Percentiles rank a stretch among this genome's conserved stretches.
phyloP scores from a whole-genome alignment of 352 stramenopile genomes.

The Phytophthora multivora region DNA sequence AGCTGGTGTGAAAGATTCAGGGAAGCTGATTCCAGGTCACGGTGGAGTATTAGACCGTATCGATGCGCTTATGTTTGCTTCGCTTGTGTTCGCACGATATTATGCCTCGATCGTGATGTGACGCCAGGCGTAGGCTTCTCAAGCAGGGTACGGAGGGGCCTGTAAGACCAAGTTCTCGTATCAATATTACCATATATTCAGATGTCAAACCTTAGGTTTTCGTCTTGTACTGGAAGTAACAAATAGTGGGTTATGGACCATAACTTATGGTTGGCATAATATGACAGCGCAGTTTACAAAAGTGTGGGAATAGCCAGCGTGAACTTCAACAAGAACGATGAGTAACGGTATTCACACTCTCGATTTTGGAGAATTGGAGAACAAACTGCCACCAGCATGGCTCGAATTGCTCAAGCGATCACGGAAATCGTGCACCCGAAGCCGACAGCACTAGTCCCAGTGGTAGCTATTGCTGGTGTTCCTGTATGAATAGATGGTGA shows the following conservation, averaged over 20 bases:
- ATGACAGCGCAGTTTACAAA: not conserved
- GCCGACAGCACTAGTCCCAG: constrained; percentile 64
- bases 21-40: constrained; percentile 95
- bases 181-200: constrained; percentile 13
- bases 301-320: constrained; percentile 26
- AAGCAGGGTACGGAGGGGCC: constrained; percentile 28
- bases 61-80: constrained; percentile 94
- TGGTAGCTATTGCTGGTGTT: constrained; percentile 39
- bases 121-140: constrained; percentile 30
- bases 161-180: constrained; percentile 6
- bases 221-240: no score
- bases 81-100: constrained; percentile 69
- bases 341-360: constrained; percentile 1
- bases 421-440: constrained; percentile 65
- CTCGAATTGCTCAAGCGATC: constrained; percentile 50
- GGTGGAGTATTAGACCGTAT: constrained; percentile 96
- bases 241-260: no score
- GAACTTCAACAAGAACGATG: constrained; percentile 26
- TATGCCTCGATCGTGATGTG: constrained; percentile 54
- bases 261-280: no score
- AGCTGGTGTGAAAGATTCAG: constrained; percentile 95
- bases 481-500: not conserved
- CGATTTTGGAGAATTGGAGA: constrained; percentile 3
- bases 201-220: not conserved
- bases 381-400: constrained; percentile 37